Base-by-base conservation (phyloP, 1,284 basidiomycete genomes). In the Apiotrichum mycotoxinovorans region DNA sequence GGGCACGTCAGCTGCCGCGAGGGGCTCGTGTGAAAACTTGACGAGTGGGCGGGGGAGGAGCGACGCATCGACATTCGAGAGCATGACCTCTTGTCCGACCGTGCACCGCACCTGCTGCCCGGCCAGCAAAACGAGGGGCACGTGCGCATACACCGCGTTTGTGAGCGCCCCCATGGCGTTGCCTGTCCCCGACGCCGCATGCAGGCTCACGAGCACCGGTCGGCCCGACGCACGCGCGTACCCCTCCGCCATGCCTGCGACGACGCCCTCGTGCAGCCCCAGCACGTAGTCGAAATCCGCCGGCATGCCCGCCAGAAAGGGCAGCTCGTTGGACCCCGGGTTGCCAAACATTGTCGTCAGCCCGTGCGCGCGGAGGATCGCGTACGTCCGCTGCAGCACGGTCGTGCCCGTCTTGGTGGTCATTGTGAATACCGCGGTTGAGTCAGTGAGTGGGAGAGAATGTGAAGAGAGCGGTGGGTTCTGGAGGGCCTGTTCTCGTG, bases 111-210 rank as follows among this genome's bases (percentile, higher is more conserved):
- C 30, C 48, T 60, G 58, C 47, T 60, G 58, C 17, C 58, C 58
- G 1, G 58, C 58, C 12, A 60, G 42, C 11, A 60, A n/a, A 8
- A 60, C 58, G 15, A 60, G 51, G 4, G 58, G 58, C 9, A 49
- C 51, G 48, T 60, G 58, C 4, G 54, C 25, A 47, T 56, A 51
- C 7, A 33, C 35, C 11, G 54, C 54, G 43, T 60, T 60, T 11
- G 58, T 56, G 25, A 60, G 54, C 25, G 48, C 54, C 25, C 58
- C 58, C 58, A 60, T 60, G 1, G 47, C 58, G 34, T 60, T 60
- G 2, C 58, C 58, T 17, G 27, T 56, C 4, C 58, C 58, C 4
- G 41, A 46, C 14, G 54, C 54, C 11, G 58, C 54, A 43, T 60
- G 58, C 46, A 60, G 48, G 20, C 33, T 47, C 17, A 60, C 54